Percentiles rank a stretch among this genome's conserved stretches.
Evolutionary conservation across 768 basidiomycete species (phyloP).

Genomic region (Boletus pseudopeckii): DNA sequence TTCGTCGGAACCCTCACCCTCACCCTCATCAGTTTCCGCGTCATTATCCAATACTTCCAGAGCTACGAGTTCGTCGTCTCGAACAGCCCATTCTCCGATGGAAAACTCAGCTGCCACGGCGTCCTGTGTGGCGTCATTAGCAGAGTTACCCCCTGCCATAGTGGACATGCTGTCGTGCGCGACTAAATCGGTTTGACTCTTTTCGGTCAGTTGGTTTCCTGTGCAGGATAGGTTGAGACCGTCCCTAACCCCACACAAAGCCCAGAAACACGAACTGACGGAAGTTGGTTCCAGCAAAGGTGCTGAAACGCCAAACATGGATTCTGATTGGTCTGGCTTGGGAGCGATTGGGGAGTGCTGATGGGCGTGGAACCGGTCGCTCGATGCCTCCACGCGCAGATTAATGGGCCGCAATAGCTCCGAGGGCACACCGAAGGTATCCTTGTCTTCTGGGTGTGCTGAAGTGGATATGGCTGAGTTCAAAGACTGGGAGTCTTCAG

Average conservation of each 20-base stretch:
- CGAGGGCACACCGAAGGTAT: slow-evolving; percentile 27
- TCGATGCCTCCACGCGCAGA: background rate
- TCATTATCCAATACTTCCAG: slow-evolving; percentile 29
- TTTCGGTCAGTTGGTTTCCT: slow-evolving; percentile 1
- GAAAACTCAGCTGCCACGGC: slow-evolving; percentile 20
- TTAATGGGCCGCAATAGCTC: slow-evolving; percentile 15
- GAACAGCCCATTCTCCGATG: slow-evolving; percentile 63
- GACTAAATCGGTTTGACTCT: background rate
- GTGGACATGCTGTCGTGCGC: background rate
- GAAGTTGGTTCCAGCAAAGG: slow-evolving; percentile 10
- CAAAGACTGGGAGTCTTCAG: background rate
- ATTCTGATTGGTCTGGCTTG: background rate
- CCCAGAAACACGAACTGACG: slow-evolving; percentile 12
- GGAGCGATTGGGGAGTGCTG: background rate
- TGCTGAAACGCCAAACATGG: slow-evolving; percentile 20
- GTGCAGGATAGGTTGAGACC: background rate
- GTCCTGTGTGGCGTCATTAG: background rate
- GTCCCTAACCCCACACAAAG: background rate
- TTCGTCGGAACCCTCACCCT: slow-evolving; percentile 12
- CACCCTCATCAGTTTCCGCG: slow-evolving; percentile 21
- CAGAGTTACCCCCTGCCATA: background rate
- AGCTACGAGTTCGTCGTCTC: slow-evolving; percentile 62
- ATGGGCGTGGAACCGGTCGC: background rate
- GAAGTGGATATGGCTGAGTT: background rate
- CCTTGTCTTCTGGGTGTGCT: background rate